phyloP scores from a whole-genome alignment of 2,329 filamentous ascomycete genomes.

The Hymenoscyphus fraxineus region DNA sequence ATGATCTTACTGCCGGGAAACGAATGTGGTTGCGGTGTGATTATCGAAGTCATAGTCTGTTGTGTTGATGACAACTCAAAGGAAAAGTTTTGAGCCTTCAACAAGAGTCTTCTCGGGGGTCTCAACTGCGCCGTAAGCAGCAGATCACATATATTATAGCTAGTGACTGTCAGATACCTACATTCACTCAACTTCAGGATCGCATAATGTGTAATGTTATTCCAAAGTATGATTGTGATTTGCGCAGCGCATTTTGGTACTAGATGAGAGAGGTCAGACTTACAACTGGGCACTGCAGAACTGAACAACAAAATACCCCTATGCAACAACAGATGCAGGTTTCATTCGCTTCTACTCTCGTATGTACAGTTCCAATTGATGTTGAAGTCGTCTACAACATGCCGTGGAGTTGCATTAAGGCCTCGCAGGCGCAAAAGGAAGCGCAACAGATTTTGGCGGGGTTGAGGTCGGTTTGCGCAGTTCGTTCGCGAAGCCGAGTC shows the following conservation, averaged over 20 bases:
- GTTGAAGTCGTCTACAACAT: neutral
- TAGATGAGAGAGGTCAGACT: neutral
- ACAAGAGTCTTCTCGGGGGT: neutral
- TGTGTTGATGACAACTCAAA: neutral
- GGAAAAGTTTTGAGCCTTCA: neutral
- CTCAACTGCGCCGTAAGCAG: neutral
- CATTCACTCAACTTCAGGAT: neutral
- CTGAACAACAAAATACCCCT: neutral
- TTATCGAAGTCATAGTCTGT: slow-evolving; percentile 35
- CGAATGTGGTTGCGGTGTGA: slow-evolving; percentile 28
- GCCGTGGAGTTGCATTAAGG: neutral
- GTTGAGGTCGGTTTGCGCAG: neutral
- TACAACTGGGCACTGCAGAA: neutral
- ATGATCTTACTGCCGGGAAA: slow-evolving; percentile 28
- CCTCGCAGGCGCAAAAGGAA: neutral
- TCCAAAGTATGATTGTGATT: neutral
- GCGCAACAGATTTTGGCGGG: slow-evolving; percentile 5
- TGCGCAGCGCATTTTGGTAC: neutral
- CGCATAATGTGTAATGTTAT: neutral
- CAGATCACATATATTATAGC: neutral
- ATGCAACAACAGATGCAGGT: neutral
- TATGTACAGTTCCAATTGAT: slow-evolving; percentile 4
- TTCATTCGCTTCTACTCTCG: neutral
- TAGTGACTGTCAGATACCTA: neutral
- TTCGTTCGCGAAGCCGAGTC: slow-evolving; percentile 4